Base-by-base conservation (phyloP, 192 early-diverging fungal genomes). In the Dissophora ornata region DNA sequence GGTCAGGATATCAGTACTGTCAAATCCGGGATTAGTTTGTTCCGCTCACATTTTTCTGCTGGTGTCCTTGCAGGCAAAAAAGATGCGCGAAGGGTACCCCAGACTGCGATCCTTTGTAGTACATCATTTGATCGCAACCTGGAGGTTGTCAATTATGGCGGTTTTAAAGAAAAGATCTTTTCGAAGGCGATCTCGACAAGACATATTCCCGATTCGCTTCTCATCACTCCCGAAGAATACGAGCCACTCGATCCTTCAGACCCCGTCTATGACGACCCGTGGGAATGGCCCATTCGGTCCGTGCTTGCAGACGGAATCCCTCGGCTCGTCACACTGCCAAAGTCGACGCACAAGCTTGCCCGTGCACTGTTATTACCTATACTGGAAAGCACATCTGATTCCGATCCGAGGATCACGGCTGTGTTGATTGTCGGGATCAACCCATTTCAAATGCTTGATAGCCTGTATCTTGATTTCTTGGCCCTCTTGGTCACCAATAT, bases 51-150 rank as follows among this genome's bases (percentile, higher is more conserved):
- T 47, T 48, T 55, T 44, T 61, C 50, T 61, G 49, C 51, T 61
- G 67, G 67, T 45, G 10, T 61, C 46, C 29, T 22, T 44, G n/a
- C 41, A 67, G 63, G 26, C 36, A 75, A 67, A 56, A 61, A 55
- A 40, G 58, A 66, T 0, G 9, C 26, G 3, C 49, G 63, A 11
- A 57, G 71, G 11, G 52, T 47, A 18, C 71, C 71, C 6, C 71
- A 75, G 25, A 40, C 57, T 28, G 71, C 71, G 3, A 42, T 67
- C 19, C 42, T 75, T 9, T 75, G 71, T 33, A 58, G 59, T 22
- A 75, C 71, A 19, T 75, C 71, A 16, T 75, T 67, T 21, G 71
- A 75, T 49, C 63, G 71, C n/a, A 67, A 75, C 44, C 45, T 75
- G 19, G 58, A 75, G 24, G 34, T 11, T 0, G 48, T 67, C 1